Conservation (phyloP, 176 grass and related monocot species). For the Cymbopogon citratus region DNA sequence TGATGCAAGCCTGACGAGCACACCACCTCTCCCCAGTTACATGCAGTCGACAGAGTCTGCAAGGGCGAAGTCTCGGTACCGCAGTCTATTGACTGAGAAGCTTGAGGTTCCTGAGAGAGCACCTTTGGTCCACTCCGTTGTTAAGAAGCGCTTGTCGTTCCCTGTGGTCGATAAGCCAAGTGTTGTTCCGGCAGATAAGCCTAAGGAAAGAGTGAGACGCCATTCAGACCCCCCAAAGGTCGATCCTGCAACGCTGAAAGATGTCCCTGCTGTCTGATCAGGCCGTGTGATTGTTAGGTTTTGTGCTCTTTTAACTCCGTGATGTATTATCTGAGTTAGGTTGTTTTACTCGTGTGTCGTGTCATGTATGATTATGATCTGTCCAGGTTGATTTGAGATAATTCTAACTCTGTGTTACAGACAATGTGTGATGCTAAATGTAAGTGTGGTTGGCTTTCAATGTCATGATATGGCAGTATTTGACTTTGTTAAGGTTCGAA, state of each 20-base stretch:
- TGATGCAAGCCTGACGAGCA: slow-evolving; percentile 68
- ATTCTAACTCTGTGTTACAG: slow-evolving; percentile 31
- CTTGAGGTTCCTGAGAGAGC: slow-evolving; percentile 52
- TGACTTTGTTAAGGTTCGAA: no score
- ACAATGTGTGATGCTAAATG: slow-evolving; percentile 20
- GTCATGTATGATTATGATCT: slow-evolving; percentile 45
- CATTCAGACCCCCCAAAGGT: slow-evolving; percentile 66
- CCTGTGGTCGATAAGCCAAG: slow-evolving; percentile 41
- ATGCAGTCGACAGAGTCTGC: slow-evolving; percentile 88
- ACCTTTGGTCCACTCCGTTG: slow-evolving; percentile 35
- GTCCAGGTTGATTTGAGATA: slow-evolving; percentile 32
- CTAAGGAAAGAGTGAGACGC: slow-evolving; percentile 32
- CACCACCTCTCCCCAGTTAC: slow-evolving; percentile 66
- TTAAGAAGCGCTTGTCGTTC: slow-evolving; percentile 84
- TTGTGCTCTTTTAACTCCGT: background rate
- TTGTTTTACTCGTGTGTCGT: slow-evolving; percentile 20
- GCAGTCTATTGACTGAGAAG: slow-evolving; percentile 42
- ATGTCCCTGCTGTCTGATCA: slow-evolving; percentile 33
- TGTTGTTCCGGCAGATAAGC: slow-evolving; percentile 23
- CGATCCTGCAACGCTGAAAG: slow-evolving; percentile 52
- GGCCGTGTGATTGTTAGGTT: slow-evolving; percentile 33
- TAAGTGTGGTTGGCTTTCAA: background rate
- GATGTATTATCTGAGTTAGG: slow-evolving; percentile 31
- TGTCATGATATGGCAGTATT: slow-evolving; percentile 1
- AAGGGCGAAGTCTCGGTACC: slow-evolving; percentile 61